Percentiles rank a stretch among this genome's conserved stretches.
Conservation (phyloP, 2,329 filamentous ascomycete genomes). For the Akanthomyces lecanii region DNA sequence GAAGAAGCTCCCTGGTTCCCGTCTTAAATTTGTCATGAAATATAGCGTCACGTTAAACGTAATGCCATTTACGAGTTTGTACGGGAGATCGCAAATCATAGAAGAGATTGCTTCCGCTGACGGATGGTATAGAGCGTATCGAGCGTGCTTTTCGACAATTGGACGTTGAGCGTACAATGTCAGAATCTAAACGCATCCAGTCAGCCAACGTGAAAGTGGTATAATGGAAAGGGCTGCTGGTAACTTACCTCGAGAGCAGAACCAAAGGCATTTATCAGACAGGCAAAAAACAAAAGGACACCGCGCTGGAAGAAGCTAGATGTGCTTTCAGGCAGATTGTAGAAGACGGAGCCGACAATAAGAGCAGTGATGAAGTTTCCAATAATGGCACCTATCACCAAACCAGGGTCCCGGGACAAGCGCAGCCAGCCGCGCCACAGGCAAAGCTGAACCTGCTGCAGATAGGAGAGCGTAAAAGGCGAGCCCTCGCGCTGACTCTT, state of each 20-base stretch:
- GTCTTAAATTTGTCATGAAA: conserved; percentile 78
- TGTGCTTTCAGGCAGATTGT: conserved; percentile 61
- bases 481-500: not conserved
- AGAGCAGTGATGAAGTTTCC: conserved; percentile 41
- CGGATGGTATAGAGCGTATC: conserved; percentile 89
- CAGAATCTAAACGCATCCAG: conserved; percentile 49
- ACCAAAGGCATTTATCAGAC: conserved; percentile 80
- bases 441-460: not conserved
- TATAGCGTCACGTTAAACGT: conserved; percentile 77
- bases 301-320: conserved; percentile 76
- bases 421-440: conserved; percentile 16
- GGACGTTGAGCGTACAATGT: conserved; percentile 84
- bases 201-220: conserved; percentile 24
- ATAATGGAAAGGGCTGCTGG: too few species aligned
- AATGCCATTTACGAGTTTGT: conserved; percentile 64
- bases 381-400: too few species aligned
- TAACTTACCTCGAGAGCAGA: conserved; percentile 61
- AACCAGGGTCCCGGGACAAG: too few species aligned
- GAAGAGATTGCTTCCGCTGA: conserved; percentile 83
- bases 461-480: not conserved
- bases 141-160: conserved; percentile 84
- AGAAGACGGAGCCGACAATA: conserved; percentile 78
- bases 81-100: conserved; percentile 82
- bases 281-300: conserved; percentile 80
- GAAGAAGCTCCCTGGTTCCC: conserved; percentile 74